phyloP scores from a whole-genome alignment of 139 green algal species.

The Nannochloris sp. region DNA sequence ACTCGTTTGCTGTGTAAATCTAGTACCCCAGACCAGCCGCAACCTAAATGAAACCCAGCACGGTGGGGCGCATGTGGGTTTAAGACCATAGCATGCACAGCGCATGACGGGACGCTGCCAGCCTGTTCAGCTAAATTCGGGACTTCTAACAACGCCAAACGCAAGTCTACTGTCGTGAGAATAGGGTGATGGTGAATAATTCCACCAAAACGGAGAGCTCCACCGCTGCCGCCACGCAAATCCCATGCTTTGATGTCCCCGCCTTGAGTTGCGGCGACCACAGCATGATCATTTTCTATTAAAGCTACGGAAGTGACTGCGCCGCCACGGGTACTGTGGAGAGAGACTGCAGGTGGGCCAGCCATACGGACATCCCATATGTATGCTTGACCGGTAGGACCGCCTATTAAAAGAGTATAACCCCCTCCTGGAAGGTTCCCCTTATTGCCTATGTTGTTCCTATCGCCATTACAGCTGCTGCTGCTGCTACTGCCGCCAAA shows the following conservation, averaged over 20 bases:
- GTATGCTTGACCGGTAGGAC: neutral
- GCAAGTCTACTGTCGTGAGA: slow-evolving; percentile 11
- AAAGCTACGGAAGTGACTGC: neutral
- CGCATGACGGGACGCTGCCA: slow-evolving; percentile 4
- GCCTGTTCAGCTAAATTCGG: slow-evolving; percentile 16
- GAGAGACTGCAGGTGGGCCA: neutral
- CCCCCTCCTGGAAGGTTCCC: neutral
- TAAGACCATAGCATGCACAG: slow-evolving; percentile 15
- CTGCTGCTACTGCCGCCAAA: neutral
- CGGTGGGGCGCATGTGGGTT: slow-evolving; percentile 11
- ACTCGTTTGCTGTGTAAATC: neutral
- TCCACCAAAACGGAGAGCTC: slow-evolving; percentile 17
- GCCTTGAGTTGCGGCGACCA: slow-evolving; percentile 12
- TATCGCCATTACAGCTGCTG: neutral
- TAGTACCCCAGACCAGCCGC: slow-evolving; percentile 25
- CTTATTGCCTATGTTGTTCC: too few relatives aligned
- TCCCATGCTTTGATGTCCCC: slow-evolving; percentile 26
- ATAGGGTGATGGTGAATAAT: slow-evolving; percentile 18
- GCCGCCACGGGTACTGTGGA: neutral
- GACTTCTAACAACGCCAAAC: slow-evolving; percentile 7
- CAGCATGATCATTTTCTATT: neutral
- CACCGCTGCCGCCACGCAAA: slow-evolving; percentile 8
- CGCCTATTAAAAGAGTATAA: neutral
- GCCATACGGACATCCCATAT: slow-evolving; percentile 1
- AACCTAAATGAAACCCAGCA: slow-evolving; percentile 25